A percentile compares a stretch with the other conserved stretches of the same genome.
Evolutionary conservation across 1,284 basidiomycete species (phyloP).

Genomic region (Moesziomyces aphidis): DNA sequence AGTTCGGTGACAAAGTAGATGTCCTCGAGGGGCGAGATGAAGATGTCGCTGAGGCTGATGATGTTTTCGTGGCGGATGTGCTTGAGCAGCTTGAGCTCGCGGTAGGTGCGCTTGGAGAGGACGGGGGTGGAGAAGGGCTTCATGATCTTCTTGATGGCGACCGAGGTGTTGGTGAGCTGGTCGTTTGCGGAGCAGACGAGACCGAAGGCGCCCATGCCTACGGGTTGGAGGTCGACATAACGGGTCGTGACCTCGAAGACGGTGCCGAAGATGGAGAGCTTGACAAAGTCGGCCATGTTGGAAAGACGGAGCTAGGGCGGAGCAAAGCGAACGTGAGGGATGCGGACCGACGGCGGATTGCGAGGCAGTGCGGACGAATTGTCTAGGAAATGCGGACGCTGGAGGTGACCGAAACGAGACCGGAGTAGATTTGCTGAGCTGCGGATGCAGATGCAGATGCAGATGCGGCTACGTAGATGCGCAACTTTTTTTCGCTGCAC

Average conservation of each 20-base stretch:
- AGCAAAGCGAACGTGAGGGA: neutral
- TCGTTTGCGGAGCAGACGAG: conserved; percentile 87
- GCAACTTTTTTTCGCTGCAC: too few relatives aligned
- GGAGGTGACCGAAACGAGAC: neutral
- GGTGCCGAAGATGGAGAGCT: conserved; percentile 97
- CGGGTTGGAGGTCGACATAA: conserved; percentile 99
- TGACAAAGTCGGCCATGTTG: conserved; percentile 80
- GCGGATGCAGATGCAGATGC: neutral
- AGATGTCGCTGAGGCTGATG: conserved; percentile 97
- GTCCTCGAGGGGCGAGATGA: conserved; percentile 98
- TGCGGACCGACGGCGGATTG: neutral
- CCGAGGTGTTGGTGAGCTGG: conserved; percentile 91
- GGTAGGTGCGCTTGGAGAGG: conserved; percentile 96
- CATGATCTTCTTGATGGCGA: conserved; percentile 99
- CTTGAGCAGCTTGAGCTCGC: conserved; percentile 97
- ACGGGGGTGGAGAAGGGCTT: conserved; percentile 98
- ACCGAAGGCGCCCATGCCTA: conserved; percentile 87
- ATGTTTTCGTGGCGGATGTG: conserved; percentile 99
- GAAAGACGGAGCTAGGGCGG: neutral
- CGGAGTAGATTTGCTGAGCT: neutral
- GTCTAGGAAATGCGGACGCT: conserved; percentile 6
- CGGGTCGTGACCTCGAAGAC: conserved; percentile 84
- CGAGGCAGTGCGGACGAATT: neutral
- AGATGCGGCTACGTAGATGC: too few relatives aligned
- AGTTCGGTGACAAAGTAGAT: conserved; percentile 98